Base-by-base conservation (phyloP, 1,284 basidiomycete genomes). In the Xerocomus minutiporus region DNA sequence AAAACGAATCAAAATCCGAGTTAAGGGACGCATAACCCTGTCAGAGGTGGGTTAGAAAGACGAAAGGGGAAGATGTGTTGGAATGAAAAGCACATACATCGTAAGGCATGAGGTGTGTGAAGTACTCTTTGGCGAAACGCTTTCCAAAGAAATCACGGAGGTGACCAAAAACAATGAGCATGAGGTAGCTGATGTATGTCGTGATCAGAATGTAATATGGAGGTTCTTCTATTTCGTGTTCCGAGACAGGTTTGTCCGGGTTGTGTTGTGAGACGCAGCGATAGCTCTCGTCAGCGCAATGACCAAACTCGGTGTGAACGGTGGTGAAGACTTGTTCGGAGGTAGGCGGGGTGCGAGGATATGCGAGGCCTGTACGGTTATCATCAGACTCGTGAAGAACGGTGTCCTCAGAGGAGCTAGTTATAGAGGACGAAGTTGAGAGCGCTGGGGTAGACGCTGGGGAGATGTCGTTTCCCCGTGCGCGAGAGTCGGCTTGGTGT, bases 1-100 rank as follows among this genome's bases (percentile, higher is more conserved):
- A 99, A 77, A 99, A 99, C 29, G 95, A 98, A 73, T 99, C 97
- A 63, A 98, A 99, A 71, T 99, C 96, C 32, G 94, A 97, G 73
- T 95, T 97, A 58, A 99, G 80, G 12, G 97, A 91, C 1, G 96
- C 97, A 67, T 97, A 97, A 56, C 94, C 94, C 91, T 94, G 67
- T 17, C 5, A 25, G 6, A 26, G 41, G 47, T 36, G 36, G 17
- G 54, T 62, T 17, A 55, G 53, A 31, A 44, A 55, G 50, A 52
- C 9, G 12, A 38, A 39, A 8, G 3, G 4, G 11, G 44, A 0
- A 9, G 4, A 17, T 4, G 17, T 7, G 9, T 9, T 20, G 12
- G 6, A n/a, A 51, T 12, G 11, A 50, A 36, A 50, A 45, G 48
- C 1, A 79, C 91, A 73, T 67, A 93, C 92, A 63, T 92, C 77